A percentile compares a stretch with the other conserved stretches of the same genome.
phyloP scores from a whole-genome alignment of 2,329 filamentous ascomycete species.

The Fusarium cyanostomum region DNA sequence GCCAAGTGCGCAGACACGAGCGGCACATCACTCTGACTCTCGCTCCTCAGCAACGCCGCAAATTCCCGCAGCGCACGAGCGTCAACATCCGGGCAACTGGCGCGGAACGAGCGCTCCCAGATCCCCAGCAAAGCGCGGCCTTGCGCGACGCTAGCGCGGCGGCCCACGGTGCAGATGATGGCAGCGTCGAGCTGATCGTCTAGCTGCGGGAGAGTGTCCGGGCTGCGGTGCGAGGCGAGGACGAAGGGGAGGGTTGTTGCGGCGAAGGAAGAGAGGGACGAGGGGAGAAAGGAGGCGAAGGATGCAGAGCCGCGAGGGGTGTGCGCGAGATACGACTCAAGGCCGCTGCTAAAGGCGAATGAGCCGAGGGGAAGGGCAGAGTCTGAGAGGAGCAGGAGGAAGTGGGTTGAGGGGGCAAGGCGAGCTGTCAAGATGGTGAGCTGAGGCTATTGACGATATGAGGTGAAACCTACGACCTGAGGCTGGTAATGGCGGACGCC shows the following conservation, averaged over 20 bases:
- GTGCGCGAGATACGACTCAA: slow-evolving; percentile 85
- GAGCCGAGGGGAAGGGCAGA: slow-evolving; percentile 84
- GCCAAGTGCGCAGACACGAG: slow-evolving; percentile 71
- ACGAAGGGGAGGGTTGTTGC: slow-evolving; percentile 79
- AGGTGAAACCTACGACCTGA: slow-evolving; percentile 27
- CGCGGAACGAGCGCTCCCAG: slow-evolving; percentile 76
- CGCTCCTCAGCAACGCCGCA: slow-evolving; percentile 47
- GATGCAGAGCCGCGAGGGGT: slow-evolving; percentile 51
- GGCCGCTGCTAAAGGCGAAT: slow-evolving; percentile 86
- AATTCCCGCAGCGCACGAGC: slow-evolving; percentile 49
- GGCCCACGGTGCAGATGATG: slow-evolving; percentile 80
- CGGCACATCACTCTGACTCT: slow-evolving; percentile 48
- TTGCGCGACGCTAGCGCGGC: slow-evolving; percentile 78
- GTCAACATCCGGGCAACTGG: slow-evolving; percentile 46
- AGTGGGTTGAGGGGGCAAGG: slow-evolving; percentile 58
- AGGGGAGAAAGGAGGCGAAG: slow-evolving; percentile 73
- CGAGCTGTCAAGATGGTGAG: slow-evolving; percentile 26
- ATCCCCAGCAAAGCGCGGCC: slow-evolving; percentile 78
- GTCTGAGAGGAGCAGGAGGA: slow-evolving; percentile 80
- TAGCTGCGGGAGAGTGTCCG: slow-evolving; percentile 61
- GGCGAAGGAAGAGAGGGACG: slow-evolving; percentile 77
- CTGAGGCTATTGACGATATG: neutral
- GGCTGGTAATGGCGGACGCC: slow-evolving; percentile 22
- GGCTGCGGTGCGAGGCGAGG: slow-evolving; percentile 70
- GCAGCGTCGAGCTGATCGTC: slow-evolving; percentile 82